Conservation (phyloP, 768 basidiomycete genomes). For the Cantharellus anzutake region DNA sequence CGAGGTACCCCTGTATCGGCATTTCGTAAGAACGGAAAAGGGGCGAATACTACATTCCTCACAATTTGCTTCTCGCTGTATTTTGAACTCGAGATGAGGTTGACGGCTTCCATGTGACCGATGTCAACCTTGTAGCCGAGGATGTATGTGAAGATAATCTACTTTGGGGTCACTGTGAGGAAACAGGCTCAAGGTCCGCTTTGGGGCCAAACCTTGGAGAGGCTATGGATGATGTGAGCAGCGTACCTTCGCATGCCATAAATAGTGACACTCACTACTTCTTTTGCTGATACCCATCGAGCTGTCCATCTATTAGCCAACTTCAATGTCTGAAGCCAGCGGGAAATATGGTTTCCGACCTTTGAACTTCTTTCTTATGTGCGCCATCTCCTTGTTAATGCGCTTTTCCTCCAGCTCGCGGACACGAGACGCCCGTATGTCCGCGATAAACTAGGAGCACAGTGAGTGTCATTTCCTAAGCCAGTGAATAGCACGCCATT, state of each 20-base stretch:
- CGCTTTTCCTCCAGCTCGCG: constrained; percentile 96
- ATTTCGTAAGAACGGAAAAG: constrained; percentile 4
- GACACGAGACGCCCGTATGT: constrained; percentile 90
- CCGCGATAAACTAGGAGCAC: constrained; percentile 75
- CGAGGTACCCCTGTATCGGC: constrained; percentile 70
- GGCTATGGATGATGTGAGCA: neutral
- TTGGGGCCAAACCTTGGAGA: neutral
- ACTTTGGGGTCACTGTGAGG: too few relatives aligned
- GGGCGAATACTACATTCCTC: constrained; percentile 16
- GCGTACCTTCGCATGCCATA: neutral
- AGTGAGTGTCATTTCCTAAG: neutral
- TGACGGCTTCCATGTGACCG: constrained; percentile 98
- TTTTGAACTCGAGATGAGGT: constrained; percentile 85
- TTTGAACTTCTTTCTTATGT: constrained; percentile 98
- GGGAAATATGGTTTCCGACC: constrained; percentile 24
- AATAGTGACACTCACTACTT: constrained; percentile 62
- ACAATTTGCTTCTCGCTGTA: constrained; percentile 99
- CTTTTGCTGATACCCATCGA: constrained; percentile 57
- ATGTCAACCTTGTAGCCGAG: constrained; percentile 97
- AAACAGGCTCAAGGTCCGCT: too few relatives aligned
- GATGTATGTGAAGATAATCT: constrained; percentile 95
- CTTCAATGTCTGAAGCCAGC: neutral
- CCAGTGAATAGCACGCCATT: neutral
- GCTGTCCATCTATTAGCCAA: constrained; percentile 1
- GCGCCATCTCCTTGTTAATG: constrained; percentile 99